Conservation (phyloP, 805 yeast genomes). For the Helenozyma rhizophorensis region DNA sequence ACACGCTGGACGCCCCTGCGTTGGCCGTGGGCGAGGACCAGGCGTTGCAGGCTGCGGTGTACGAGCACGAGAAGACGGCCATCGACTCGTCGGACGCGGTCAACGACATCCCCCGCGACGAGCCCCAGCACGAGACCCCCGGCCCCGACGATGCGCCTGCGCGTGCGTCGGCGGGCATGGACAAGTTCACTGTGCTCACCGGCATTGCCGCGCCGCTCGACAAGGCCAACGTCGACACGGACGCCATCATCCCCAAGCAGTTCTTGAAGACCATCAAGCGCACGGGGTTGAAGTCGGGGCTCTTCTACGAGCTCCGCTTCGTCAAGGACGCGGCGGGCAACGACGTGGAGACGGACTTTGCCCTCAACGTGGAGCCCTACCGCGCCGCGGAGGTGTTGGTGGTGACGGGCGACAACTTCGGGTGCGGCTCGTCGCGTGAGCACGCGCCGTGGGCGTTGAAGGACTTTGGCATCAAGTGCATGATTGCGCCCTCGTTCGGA, state of each 20-base stretch:
- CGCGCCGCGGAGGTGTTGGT: slow-evolving; percentile 75
- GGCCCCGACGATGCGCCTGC: slow-evolving; percentile 10
- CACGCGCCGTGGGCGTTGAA: slow-evolving; percentile 99
- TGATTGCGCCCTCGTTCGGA: slow-evolving; percentile 97
- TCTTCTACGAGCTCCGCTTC: slow-evolving; percentile 89
- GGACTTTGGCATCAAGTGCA: slow-evolving; percentile 93
- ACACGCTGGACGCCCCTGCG: slow-evolving; percentile 56
- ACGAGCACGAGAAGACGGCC: slow-evolving; percentile 63
- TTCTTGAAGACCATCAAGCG: slow-evolving; percentile 96
- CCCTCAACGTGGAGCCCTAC: slow-evolving; percentile 82
- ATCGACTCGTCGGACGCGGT: slow-evolving; percentile 48
- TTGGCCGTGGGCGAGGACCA: slow-evolving; percentile 49
- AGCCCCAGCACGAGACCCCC: slow-evolving; percentile 47
- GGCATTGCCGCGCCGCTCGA: slow-evolving; percentile 94
- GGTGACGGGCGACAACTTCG: slow-evolving; percentile 95
- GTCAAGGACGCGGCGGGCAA: slow-evolving; percentile 58
- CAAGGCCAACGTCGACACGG: slow-evolving; percentile 95
- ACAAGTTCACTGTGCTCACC: slow-evolving; percentile 66
- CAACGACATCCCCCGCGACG: slow-evolving; percentile 53
- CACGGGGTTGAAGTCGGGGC: slow-evolving; percentile 85
- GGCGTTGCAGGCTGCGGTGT: slow-evolving; percentile 63
- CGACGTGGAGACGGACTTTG: slow-evolving; percentile 82
- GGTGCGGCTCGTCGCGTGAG: slow-evolving; percentile 98
- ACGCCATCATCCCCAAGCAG: slow-evolving; percentile 98
- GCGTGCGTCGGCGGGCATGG: slow-evolving; percentile 51